Evolutionary conservation across 371 early-diverging fungal genomes (phyloP).

Genomic region (Syncephalastrum sp.): DNA sequence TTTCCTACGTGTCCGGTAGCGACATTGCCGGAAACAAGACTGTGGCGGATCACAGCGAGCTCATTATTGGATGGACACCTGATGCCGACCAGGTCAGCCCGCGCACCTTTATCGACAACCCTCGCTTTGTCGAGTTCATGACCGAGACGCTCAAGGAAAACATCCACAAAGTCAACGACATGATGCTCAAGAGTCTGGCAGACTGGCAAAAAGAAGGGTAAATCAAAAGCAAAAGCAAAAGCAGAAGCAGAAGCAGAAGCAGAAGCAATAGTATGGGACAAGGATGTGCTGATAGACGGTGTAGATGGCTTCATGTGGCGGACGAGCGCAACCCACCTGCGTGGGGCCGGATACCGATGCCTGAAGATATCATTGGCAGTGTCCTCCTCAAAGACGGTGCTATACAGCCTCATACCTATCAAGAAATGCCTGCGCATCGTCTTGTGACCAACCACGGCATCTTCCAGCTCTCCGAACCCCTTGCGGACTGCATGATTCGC

Average conservation of each 20-base stretch:
- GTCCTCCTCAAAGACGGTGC: conserved; percentile 57
- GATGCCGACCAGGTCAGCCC: conserved; percentile 23
- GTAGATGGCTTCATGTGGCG: conserved; percentile 52
- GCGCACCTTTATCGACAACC: conserved; percentile 43
- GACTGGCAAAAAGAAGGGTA: conserved; percentile 60
- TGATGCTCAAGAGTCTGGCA: conserved; percentile 45
- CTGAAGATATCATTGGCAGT: conserved; percentile 83
- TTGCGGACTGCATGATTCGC: conserved; percentile 26
- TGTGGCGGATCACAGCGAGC: conserved; percentile 18
- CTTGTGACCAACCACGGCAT: conserved; percentile 70
- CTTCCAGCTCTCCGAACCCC: conserved; percentile 60
- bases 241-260: not conserved
- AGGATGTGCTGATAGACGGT: not conserved
- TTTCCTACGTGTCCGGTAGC: conserved; percentile 15
- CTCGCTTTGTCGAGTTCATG: conserved; percentile 37
- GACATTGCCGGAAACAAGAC: conserved; percentile 12
- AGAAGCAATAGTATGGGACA: not conserved
- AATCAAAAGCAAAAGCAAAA: conserved; percentile 1
- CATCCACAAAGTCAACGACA: conserved; percentile 39
- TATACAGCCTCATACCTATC: conserved; percentile 58
- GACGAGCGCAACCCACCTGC: conserved; percentile 67
- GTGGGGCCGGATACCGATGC: conserved; percentile 73
- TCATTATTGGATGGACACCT: conserved; percentile 45
- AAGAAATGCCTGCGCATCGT: conserved; percentile 81
- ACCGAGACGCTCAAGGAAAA: conserved; percentile 37